Percentiles rank a stretch among this genome's conserved stretches.
Conservation (phyloP, 345 rosid genomes). For the Limnanthes douglasii region DNA sequence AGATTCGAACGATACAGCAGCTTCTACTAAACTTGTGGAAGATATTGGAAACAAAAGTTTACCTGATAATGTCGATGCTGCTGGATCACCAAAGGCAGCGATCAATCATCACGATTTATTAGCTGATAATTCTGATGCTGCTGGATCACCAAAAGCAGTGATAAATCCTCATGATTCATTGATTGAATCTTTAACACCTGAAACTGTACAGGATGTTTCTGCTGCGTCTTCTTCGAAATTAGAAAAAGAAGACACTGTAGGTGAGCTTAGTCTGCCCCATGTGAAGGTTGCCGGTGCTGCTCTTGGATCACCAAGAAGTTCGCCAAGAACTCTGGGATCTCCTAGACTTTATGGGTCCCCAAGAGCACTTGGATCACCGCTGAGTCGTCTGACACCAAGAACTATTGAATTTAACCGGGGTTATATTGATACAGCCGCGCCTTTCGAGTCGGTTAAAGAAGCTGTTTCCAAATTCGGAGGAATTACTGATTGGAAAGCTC, state of each 20-base stretch:
- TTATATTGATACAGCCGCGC: constrained; percentile 69
- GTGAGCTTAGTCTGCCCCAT: constrained; percentile 20
- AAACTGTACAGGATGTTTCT: constrained; percentile 6
- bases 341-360: constrained; percentile 16
- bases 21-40: no score
- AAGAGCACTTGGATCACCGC: constrained; percentile 15
- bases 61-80: constrained; percentile 15
- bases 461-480: constrained; percentile 97
- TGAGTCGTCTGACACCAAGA: constrained; percentile 15
- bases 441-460: constrained; percentile 88
- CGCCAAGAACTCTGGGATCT: constrained; percentile 12
- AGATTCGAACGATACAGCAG: no score
- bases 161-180: not conserved
- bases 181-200: constrained; percentile 7
- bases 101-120: no score
- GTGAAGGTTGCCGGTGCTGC: constrained; percentile 15
- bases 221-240: constrained; percentile 1
- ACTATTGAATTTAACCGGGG: constrained; percentile 26
- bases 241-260: no score
- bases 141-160: constrained; percentile 3
- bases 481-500: constrained; percentile 96
- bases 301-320: constrained; percentile 10
- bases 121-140: not conserved
- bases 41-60: no score
- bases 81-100: constrained; percentile 5